Evolutionary conservation across 2,329 filamentous ascomycete species (phyloP), one percentile per base, ranked within the genome.

Genomic region (Colletotrichum magnum): DNA sequence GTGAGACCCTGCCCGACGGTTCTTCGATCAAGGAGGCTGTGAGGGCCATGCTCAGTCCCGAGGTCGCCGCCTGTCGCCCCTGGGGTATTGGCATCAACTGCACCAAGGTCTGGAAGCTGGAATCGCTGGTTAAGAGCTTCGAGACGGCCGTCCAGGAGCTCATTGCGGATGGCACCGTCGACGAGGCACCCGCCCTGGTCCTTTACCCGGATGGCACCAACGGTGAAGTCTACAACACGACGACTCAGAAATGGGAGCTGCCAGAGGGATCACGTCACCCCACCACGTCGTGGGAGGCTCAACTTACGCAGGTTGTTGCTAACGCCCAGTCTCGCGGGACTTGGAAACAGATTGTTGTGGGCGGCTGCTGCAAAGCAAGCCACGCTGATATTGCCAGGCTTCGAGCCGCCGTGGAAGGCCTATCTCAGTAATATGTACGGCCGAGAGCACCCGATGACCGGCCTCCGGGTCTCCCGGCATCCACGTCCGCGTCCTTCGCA

Each of bases 21-120:
- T 86, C 80, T 70, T 77, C 75, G 3, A 79, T 79, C 2, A 76
- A 78, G 24, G 71, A 75, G 5, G 77, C 79, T 6, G 74, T 82
- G 16, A 70, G 74, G 13, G 77, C 79, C 6, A 83, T 85, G 81
- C 74, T 86, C 3, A 76, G 78, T 43, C 74, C 72, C 0, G 58
- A 64, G 1, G 24, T 76, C 5, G 74, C 75, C 0, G 15, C 57
- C 1, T 73, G 71, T 5, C 70, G 78, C 4, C 90, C 90, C 0
- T 90, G 87, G 86, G 90, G 87, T 0, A 83, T 93, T 26, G 90
- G 91, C 2, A 86, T 93, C 74, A 93, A 93, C 78, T 93, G 90
- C 77, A 92, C 86, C 45, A 92, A 91, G 76, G 85, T 93, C 41
- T 83, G 86, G 58, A 90, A 92, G 76, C 81, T 93, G 36, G 84